Evolutionary conservation across 495 filamentous ascomycete species (phyloP).

Genomic region (Neurospora sp.): DNA sequence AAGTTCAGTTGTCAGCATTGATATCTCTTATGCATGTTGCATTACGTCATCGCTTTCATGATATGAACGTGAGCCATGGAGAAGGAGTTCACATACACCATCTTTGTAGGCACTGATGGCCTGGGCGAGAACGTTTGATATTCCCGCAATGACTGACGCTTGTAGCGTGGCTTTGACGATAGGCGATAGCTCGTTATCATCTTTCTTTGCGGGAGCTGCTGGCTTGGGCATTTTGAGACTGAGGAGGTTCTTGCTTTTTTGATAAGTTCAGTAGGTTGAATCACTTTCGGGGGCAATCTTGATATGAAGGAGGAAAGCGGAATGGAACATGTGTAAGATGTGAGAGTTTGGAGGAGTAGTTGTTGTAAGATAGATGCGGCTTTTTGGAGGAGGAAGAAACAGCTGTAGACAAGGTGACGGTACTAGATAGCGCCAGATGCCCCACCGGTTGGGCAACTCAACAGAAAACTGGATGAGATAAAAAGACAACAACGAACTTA

Average conservation of each 20-base stretch:
- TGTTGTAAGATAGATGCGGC: background rate
- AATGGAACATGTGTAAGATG: background rate
- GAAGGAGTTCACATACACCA: constrained; percentile 36
- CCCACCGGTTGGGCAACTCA: background rate
- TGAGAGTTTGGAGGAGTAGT: background rate
- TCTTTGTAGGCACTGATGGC: constrained; percentile 57
- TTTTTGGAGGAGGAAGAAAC: background rate
- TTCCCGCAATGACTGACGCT: constrained; percentile 55
- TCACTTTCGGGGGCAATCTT: background rate
- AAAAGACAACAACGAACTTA: background rate
- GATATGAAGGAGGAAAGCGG: background rate
- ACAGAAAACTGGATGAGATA: background rate
- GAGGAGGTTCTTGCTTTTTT: background rate
- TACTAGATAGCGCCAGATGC: background rate
- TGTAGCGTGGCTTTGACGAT: constrained; percentile 60
- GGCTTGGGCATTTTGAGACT: background rate
- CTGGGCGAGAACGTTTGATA: constrained; percentile 80
- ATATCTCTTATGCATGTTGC: background rate
- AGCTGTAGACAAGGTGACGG: background rate
- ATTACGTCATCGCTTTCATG: constrained; percentile 2
- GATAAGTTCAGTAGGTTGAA: background rate
- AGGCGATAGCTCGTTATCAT: constrained; percentile 29
- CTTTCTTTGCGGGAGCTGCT: background rate
- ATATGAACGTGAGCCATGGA: background rate
- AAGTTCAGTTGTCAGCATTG: constrained; percentile 20